Evolutionary conservation across 2,329 filamentous ascomycete species (phyloP).

Genomic region (Lasiodiplodia gonubiensis): DNA sequence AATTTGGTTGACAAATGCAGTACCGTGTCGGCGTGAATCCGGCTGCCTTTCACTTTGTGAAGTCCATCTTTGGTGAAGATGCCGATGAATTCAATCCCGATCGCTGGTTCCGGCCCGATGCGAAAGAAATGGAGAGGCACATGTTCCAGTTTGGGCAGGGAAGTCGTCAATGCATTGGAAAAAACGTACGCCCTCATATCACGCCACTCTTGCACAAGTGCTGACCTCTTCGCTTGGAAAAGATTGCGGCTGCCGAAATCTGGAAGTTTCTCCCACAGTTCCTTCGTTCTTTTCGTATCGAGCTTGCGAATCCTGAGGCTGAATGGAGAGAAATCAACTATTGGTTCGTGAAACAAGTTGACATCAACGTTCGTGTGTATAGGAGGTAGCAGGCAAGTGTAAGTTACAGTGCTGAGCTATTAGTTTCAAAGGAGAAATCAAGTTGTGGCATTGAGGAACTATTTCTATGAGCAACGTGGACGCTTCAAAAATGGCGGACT

Average conservation of each 20-base stretch:
- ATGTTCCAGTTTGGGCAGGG: constrained; percentile 34
- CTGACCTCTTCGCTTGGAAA: background rate
- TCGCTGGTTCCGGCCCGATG: constrained; percentile 50
- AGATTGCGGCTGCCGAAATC: constrained; percentile 34
- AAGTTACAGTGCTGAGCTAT: no score
- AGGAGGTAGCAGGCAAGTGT: background rate
- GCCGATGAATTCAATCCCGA: constrained; percentile 54
- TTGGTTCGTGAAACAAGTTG: constrained; percentile 32
- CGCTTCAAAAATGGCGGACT: no score
- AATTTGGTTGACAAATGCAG: background rate
- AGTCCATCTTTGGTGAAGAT: constrained; percentile 53
- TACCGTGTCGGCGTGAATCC: constrained; percentile 45
- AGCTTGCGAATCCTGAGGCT: constrained; percentile 34
- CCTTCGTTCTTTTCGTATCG: constrained; percentile 32
- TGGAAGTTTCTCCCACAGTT: constrained; percentile 36
- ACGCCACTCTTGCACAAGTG: background rate
- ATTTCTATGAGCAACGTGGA: no score
- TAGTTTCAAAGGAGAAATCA: no score
- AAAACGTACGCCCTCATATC: constrained; percentile 29
- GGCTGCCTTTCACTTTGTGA: constrained; percentile 47
- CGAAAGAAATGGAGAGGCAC: constrained; percentile 33
- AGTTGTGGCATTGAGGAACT: no score
- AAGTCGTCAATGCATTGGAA: constrained; percentile 35
- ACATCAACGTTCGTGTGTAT: background rate
- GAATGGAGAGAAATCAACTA: constrained; percentile 35